phyloP scores from a whole-genome alignment of 176 grass and related monocot species.

The Tillandsia fasciculata region DNA sequence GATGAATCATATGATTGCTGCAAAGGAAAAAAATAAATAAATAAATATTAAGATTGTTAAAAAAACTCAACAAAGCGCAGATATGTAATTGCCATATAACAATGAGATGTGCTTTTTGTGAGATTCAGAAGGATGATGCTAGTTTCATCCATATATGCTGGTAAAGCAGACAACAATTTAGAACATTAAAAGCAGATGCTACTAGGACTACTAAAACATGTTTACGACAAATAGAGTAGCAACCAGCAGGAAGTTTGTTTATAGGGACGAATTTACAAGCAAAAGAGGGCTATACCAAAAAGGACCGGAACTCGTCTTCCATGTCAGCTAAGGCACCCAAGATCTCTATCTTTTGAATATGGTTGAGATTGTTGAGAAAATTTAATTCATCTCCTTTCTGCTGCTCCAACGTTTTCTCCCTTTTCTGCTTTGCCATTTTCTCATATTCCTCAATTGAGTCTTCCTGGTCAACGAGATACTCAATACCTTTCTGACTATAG shows the following conservation, averaged over 20 bases:
- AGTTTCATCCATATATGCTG: not conserved
- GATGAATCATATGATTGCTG: conserved; percentile 74
- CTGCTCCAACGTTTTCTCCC: conserved; percentile 80
- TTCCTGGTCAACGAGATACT: conserved; percentile 61
- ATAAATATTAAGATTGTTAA: not conserved
- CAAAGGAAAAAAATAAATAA: not conserved
- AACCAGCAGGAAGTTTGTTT: not conserved
- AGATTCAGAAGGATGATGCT: not conserved
- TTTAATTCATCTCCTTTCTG: conserved; percentile 80
- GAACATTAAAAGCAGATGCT: no score
- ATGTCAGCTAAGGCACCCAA: conserved; percentile 83
- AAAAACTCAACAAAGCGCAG: not conserved
- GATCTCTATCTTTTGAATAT: conserved; percentile 97
- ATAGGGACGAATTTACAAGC: not conserved
- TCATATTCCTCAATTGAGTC: conserved; percentile 96
- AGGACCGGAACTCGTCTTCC: conserved; percentile 78
- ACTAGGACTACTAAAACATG: no score
- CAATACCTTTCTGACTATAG: conserved; percentile 44
- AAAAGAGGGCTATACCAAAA: conserved; percentile 58
- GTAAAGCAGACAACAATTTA: no score
- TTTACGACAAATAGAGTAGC: not conserved
- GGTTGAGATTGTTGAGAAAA: conserved; percentile 71
- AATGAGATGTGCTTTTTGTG: no score
- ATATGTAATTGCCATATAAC: no score
- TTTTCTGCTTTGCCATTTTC: conserved; percentile 68